These are phyloP conservation scores for Eucalyptus dawsonii DNA, from an alignment of 345 rosid species.

Conservation along the genomic window DNA sequence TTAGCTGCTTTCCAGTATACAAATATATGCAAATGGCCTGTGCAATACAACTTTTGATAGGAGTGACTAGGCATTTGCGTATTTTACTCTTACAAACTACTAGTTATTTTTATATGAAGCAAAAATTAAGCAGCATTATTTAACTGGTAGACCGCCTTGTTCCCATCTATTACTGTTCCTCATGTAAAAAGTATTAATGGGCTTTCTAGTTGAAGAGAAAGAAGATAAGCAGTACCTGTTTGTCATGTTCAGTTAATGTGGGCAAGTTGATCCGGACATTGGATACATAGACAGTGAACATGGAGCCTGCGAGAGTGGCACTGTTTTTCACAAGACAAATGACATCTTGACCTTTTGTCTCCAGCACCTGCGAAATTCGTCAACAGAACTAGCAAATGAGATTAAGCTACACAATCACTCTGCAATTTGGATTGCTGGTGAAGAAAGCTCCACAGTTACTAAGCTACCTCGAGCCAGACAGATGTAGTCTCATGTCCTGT, in stretches of 20 bases:
- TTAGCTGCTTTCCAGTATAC: not conserved
- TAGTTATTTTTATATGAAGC: not conserved
- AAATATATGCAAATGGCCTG: not conserved
- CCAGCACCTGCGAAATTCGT: conserved; percentile 2
- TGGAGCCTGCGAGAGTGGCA: conserved; percentile 11
- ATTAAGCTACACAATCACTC: not conserved
- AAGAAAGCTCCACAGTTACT: not conserved
- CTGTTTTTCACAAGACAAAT: conserved; percentile 13
- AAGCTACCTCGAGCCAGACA: conserved; percentile 19
- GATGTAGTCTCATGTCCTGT: conserved; percentile 17
- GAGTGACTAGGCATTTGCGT: not conserved
- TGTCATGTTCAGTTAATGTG: conserved; percentile 16
- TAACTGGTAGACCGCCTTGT: not conserved
- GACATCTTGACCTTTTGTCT: conserved; percentile 12
- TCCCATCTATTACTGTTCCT: not conserved
- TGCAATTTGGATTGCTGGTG: not conserved
- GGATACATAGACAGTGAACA: conserved; percentile 11
- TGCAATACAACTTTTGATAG: not conserved
- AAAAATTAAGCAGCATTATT: not conserved
- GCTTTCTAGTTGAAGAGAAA: not conserved
- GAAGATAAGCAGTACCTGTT: conserved; percentile 2
- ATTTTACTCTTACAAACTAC: not conserved
- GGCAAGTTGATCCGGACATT: conserved; percentile 7
- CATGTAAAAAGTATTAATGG: not conserved
- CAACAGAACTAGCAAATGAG: not conserved